These are phyloP conservation scores for Vitis rupestris DNA, from an alignment of 164 flowering plant species.

Conservation along the genomic window DNA sequence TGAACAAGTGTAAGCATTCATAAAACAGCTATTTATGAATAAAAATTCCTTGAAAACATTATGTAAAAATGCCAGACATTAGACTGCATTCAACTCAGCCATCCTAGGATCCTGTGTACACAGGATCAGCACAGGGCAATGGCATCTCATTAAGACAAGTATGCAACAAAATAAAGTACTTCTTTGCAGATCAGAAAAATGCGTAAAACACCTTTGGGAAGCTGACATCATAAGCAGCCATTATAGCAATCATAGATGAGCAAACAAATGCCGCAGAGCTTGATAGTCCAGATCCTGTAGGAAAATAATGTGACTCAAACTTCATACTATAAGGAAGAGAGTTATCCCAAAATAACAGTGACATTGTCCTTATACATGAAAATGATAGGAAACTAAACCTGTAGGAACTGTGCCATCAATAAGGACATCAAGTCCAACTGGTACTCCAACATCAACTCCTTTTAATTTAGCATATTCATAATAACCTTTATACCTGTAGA, in stretches of 20 bases:
- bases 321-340: background rate
- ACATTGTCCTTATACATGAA: background rate
- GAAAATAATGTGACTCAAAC: slow-evolving; percentile 4
- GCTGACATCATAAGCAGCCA: slow-evolving; percentile 72
- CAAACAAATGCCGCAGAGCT: slow-evolving; percentile 99
- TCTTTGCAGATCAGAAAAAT: too few relatives aligned
- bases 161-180: background rate
- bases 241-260: slow-evolving; percentile 87
- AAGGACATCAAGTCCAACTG: slow-evolving; percentile 88
- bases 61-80: too few relatives aligned
- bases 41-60: too few relatives aligned
- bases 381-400: slow-evolving; percentile 39
- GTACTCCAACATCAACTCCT: slow-evolving; percentile 63
- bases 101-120: too few relatives aligned
- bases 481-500: slow-evolving; percentile 81
- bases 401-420: slow-evolving; percentile 95
- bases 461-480: slow-evolving; percentile 75
- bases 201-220: slow-evolving; percentile 65
- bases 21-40: too few relatives aligned
- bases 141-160: background rate
- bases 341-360: background rate
- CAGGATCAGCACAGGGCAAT: too few relatives aligned
- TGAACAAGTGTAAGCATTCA: too few relatives aligned
- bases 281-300: slow-evolving; percentile 88
- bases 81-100: too few relatives aligned